Evolutionary conservation across 129 eudicot genomes (phyloP).

Genomic region (Tanacetum coccineum): DNA sequence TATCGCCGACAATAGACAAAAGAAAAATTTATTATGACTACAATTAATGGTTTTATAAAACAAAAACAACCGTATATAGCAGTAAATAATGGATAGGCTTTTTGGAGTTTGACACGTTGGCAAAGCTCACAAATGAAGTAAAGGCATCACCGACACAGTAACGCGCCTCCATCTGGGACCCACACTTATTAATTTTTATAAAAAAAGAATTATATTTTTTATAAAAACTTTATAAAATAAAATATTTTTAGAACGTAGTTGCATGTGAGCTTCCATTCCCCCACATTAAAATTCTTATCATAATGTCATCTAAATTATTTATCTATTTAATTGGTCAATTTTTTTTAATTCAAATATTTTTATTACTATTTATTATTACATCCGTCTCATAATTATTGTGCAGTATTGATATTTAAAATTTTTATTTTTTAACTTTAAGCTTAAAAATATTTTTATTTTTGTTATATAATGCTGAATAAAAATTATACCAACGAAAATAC

Average conservation of each 20-base stretch:
- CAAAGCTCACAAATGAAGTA: constrained; percentile 24
- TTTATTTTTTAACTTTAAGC: too few relatives aligned
- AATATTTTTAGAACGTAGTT: constrained; percentile 17
- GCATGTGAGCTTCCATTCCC: constrained; percentile 32
- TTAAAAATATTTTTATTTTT: too few relatives aligned
- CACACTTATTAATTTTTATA: neutral
- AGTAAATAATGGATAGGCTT: neutral
- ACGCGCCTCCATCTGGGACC: constrained; percentile 32
- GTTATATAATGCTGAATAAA: too few relatives aligned
- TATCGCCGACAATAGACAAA: too few relatives aligned
- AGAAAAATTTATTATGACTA: too few relatives aligned
- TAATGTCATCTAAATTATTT: neutral
- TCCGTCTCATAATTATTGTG: too few relatives aligned
- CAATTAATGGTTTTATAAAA: too few relatives aligned
- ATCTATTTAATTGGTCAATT: neutral
- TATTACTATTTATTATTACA: too few relatives aligned
- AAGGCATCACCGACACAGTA: constrained; percentile 39
- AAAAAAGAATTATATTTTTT: neutral
- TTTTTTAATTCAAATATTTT: too few relatives aligned
- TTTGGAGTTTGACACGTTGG: constrained; percentile 23
- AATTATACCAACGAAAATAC: too few relatives aligned
- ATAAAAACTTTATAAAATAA: neutral
- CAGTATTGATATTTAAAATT: too few relatives aligned
- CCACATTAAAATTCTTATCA: constrained; percentile 15
- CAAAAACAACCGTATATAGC: too few relatives aligned